These are phyloP conservation scores for Nakazawaea ernobii DNA, from an alignment of 805 yeast genomes.

Conservation along the genomic window DNA sequence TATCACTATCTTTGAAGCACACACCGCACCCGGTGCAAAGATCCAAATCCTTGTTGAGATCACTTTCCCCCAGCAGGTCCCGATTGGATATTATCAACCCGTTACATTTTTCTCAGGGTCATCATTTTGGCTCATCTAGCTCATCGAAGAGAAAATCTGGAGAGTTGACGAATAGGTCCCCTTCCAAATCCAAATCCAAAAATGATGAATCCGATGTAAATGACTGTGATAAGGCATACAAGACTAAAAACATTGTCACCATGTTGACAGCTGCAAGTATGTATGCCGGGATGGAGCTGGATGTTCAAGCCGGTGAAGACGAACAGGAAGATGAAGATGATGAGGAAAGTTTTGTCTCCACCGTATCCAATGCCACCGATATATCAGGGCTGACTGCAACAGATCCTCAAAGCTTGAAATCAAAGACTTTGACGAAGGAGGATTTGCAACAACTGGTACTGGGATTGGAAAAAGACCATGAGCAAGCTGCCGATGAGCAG, in stretches of 20 bases:
- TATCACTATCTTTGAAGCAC: background rate
- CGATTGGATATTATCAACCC: background rate
- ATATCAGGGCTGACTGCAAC: conserved; percentile 9
- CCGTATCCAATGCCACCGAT: background rate
- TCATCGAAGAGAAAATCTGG: background rate
- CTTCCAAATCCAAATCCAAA: background rate
- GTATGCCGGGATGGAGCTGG: conserved; percentile 32
- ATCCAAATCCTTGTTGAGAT: background rate
- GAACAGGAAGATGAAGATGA: conserved; percentile 13
- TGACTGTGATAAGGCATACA: conserved; percentile 25
- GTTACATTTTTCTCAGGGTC: background rate
- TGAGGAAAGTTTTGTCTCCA: background rate
- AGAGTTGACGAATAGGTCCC: background rate
- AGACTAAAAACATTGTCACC: conserved; percentile 49
- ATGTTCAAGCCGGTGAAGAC: conserved; percentile 16
- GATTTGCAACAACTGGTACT: too few species aligned
- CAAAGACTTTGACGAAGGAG: too few species aligned
- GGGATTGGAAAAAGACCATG: too few species aligned
- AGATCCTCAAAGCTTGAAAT: too few species aligned
- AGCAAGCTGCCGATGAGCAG: too few species aligned
- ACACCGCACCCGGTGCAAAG: background rate
- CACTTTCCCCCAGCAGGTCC: background rate
- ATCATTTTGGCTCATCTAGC: background rate
- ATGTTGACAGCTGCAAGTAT: conserved; percentile 53
- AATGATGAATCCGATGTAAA: background rate